Evolutionary conservation across 257 asterid genomes (phyloP), one percentile per base, ranked within the genome.

Genomic region (Eucommia ulmoides): DNA sequence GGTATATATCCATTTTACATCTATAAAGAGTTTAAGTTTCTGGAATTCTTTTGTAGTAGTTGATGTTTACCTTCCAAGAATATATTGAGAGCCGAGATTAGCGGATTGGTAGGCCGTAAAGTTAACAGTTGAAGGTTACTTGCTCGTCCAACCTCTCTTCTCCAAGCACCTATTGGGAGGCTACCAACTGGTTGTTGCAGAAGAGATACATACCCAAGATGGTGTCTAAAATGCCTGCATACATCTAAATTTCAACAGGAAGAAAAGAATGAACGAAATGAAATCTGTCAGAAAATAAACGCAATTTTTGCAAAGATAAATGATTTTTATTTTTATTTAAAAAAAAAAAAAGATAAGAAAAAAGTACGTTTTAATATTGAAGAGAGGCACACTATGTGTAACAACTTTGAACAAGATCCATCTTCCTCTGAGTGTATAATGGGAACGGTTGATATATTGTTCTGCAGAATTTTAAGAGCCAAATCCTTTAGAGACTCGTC

Each of bases 101-200:
- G 84, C 56, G 73, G 45, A 21, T 73, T 74, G 11, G 53, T 56
- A 42, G 71, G 67, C 50, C 47, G 66, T 61, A 83, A 58, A 0
- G 75, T 77, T 51, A 74, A 63, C 44, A 83, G 68, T 17, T 51
- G 53, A 53, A 73, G 81, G 50, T 24, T 54, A 47, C 46, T 56
- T 25, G 52, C 45, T 58, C 64, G 10, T 54, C 73, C 55, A 73
- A 72, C 60, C 51, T 72, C 73, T 22, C 48, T 46, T 19, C 71
- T 62, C 89, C 86, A 79, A 25, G 89, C 63, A 47, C 89, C 93
- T 16, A 82, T 3, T 23, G 79, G 82, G 48, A 79, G 74, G 61
- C 56, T 60, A 56, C 81, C 77, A 29, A 82, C 63, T 16, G 83
- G 78, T 68, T 70, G 80, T 63, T 71, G 87, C 47, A 80, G 60